Conservation (phyloP, 1,284 basidiomycete species). For the Dichomitus squalens region DNA sequence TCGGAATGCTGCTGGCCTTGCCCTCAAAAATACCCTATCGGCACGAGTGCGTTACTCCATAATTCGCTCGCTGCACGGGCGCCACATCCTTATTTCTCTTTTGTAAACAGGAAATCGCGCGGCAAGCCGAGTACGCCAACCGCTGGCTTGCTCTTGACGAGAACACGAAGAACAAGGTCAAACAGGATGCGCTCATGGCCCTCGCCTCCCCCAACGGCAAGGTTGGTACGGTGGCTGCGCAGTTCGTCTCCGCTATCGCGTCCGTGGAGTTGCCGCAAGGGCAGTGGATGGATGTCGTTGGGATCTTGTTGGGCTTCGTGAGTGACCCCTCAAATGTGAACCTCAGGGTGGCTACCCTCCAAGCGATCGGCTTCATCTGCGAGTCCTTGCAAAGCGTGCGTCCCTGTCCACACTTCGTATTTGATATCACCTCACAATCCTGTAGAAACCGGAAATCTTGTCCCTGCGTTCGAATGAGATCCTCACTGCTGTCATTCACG, state of each 20-base stretch:
- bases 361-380: constrained; percentile 97
- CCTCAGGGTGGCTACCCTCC: constrained; percentile 87
- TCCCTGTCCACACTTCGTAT: constrained; percentile 28
- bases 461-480: constrained; percentile 95
- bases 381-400: constrained; percentile 81
- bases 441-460: constrained; percentile 89
- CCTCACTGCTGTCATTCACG: constrained; percentile 97
- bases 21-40: constrained; percentile 94
- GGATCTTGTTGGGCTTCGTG: constrained; percentile 86
- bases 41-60: constrained; percentile 63
- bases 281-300: constrained; percentile 92
- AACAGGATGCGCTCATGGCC: constrained; percentile 84
- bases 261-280: constrained; percentile 88
- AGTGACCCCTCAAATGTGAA: constrained; percentile 78
- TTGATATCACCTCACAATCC: constrained; percentile 14
- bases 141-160: constrained; percentile 82
- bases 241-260: constrained; percentile 93
- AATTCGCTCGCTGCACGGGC: constrained; percentile 15
- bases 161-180: constrained; percentile 80
- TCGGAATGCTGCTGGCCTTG: constrained; percentile 93
- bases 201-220: constrained; percentile 76
- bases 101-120: constrained; percentile 66
- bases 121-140: constrained; percentile 76
- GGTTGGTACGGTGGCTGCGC: constrained; percentile 88
- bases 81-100: constrained; percentile 10